Evolutionary conservation across 768 basidiomycete genomes (phyloP).

Genomic region (Butyriboletus loyo): DNA sequence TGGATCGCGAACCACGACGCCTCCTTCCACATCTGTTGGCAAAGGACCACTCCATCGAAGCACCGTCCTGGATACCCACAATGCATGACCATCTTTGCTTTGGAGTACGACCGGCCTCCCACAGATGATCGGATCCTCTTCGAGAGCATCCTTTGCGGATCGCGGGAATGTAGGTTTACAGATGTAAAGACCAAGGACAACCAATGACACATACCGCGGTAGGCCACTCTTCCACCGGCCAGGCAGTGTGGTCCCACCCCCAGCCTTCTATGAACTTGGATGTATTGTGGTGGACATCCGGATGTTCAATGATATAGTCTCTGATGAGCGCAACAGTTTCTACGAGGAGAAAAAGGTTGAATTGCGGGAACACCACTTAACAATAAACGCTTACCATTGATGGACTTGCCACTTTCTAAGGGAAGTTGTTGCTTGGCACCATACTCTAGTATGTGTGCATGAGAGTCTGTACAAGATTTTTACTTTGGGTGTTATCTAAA

Average conservation of each 20-base stretch:
- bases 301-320: constrained; percentile 55
- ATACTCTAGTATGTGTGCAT: constrained; percentile 77
- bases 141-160: constrained; percentile 60
- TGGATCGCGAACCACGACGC: constrained; percentile 68
- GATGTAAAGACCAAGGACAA: background rate
- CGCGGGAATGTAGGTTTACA: background rate
- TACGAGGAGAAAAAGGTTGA: constrained; percentile 21
- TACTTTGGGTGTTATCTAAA: background rate
- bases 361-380: background rate
- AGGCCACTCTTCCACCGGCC: constrained; percentile 61
- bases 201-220: constrained; percentile 50
- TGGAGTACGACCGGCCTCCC: constrained; percentile 74
- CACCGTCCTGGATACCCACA: constrained; percentile 75
- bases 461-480: constrained; percentile 54
- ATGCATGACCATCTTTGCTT: constrained; percentile 85
- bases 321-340: constrained; percentile 64
- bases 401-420: constrained; percentile 57
- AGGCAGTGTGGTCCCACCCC: constrained; percentile 91
- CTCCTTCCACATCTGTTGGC: constrained; percentile 73
- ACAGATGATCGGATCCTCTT: constrained; percentile 61
- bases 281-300: constrained; percentile 54
- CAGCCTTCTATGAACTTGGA: constrained; percentile 70
- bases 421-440: constrained; percentile 64
- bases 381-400: constrained; percentile 43
- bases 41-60: constrained; percentile 58